Conservation (phyloP, 345 rosid genomes). For the Reutealis trisperma region DNA sequence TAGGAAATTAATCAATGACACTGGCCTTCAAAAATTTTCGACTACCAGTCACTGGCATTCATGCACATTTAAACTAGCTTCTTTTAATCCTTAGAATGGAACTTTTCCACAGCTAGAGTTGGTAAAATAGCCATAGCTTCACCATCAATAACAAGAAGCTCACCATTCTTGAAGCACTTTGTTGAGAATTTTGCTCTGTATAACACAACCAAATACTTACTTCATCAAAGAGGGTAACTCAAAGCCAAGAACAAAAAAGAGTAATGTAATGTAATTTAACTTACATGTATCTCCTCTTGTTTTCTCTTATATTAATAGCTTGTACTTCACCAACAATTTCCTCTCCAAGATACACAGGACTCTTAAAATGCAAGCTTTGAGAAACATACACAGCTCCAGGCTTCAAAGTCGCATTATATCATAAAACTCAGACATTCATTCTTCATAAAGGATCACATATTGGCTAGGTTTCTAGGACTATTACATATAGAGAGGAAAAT, state of each 20-base stretch:
- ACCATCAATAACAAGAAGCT: conserved; percentile 63
- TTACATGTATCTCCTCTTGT: conserved; percentile 64
- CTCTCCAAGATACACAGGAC: conserved; percentile 74
- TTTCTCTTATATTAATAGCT: conserved; percentile 54
- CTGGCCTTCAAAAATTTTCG: too few relatives aligned
- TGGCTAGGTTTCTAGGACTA: too few relatives aligned
- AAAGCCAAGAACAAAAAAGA: not conserved
- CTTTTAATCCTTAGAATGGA: not conserved
- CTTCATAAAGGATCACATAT: not conserved
- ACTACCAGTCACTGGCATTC: not conserved
- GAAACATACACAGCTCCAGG: conserved; percentile 88
- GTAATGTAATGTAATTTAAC: conserved; percentile 9
- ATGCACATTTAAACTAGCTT: not conserved
- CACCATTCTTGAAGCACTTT: conserved; percentile 64
- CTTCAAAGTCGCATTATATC: conserved; percentile 30
- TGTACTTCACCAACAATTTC: conserved; percentile 57
- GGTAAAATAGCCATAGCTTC: conserved; percentile 72
- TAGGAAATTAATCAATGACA: not conserved
- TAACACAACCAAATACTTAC: not conserved
- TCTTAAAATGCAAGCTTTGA: conserved; percentile 74
- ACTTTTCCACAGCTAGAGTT: conserved; percentile 37
- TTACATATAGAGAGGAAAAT: too few relatives aligned
- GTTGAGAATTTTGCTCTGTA: conserved; percentile 75
- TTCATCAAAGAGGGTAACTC: not conserved
- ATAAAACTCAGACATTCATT: not conserved